phyloP scores from a whole-genome alignment of 345 rosid species.

The Citrus cavaleriei region DNA sequence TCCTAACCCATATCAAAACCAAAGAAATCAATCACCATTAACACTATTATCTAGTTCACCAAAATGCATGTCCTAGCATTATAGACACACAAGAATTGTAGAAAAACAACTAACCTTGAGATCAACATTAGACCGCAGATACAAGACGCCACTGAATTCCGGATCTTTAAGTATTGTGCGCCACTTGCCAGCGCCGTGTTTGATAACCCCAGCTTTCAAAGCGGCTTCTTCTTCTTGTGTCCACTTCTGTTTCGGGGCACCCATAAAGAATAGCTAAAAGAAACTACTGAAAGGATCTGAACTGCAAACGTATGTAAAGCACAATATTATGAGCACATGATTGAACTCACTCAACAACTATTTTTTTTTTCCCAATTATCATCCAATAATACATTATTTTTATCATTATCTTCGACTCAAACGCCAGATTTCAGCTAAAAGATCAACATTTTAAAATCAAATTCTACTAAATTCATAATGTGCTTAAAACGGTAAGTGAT shows the following conservation, averaged over 20 bases:
- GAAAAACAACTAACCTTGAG: slow-evolving; percentile 59
- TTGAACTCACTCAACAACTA: too few relatives aligned
- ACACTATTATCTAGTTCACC: background rate
- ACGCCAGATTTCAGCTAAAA: background rate
- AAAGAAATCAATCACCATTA: slow-evolving; percentile 15
- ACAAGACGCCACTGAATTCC: slow-evolving; percentile 78
- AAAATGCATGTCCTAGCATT: background rate
- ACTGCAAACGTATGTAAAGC: background rate
- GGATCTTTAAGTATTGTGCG: slow-evolving; percentile 97
- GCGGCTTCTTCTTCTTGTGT: slow-evolving; percentile 97
- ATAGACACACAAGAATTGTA: background rate
- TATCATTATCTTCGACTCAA: background rate
- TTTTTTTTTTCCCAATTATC: too few relatives aligned
- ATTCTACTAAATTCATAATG: background rate
- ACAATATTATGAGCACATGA: background rate
- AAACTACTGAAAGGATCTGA: slow-evolving; percentile 13
- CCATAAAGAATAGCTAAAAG: slow-evolving; percentile 45
- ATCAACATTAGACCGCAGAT: slow-evolving; percentile 93
- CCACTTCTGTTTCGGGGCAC: slow-evolving; percentile 99
- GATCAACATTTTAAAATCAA: background rate
- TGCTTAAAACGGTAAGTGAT: background rate
- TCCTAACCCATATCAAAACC: slow-evolving; percentile 46
- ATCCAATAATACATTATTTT: too few relatives aligned
- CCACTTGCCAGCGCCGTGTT: slow-evolving; percentile 99
- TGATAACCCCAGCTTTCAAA: slow-evolving; percentile 81